Evolutionary conservation across 1,284 basidiomycete species (phyloP).

Genomic region (Sporisorium exsertum): DNA sequence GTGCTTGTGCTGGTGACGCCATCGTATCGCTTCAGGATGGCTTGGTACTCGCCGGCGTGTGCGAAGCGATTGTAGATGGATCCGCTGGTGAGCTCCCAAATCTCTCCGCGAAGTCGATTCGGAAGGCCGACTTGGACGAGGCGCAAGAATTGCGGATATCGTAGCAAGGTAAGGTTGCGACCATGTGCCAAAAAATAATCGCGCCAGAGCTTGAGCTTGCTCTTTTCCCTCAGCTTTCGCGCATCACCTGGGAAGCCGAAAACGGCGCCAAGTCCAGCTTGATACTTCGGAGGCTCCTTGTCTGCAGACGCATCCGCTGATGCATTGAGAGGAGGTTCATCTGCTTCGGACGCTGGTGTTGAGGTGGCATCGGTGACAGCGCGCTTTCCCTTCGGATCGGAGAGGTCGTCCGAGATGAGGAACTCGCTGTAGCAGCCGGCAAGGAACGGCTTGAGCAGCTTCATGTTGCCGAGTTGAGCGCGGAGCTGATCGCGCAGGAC

Average conservation of each 20-base stretch:
- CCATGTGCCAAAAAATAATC: constrained; percentile 82
- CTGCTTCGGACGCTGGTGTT: constrained; percentile 27
- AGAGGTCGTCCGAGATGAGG: constrained; percentile 73
- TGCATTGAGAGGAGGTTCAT: constrained; percentile 9
- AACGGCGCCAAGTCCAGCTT: constrained; percentile 62
- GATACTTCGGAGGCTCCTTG: constrained; percentile 40
- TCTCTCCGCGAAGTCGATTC: constrained; percentile 92
- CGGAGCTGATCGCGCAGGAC: constrained; percentile 90
- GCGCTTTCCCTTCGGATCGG: constrained; percentile 71
- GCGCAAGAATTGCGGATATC: constrained; percentile 95
- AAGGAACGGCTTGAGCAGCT: constrained; percentile 88
- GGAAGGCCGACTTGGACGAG: constrained; percentile 97
- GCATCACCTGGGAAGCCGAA: constrained; percentile 70
- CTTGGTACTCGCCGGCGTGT: constrained; percentile 86
- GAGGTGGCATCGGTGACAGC: constrained; percentile 22
- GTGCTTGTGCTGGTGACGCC: constrained; percentile 88
- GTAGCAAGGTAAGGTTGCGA: constrained; percentile 88
- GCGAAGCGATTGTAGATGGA: constrained; percentile 88
- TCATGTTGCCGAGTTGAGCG: constrained; percentile 81
- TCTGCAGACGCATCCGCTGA: constrained; percentile 20
- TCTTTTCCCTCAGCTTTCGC: constrained; percentile 79
- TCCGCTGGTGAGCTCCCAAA: constrained; percentile 98
- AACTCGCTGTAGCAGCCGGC: constrained; percentile 94
- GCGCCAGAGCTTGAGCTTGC: constrained; percentile 96
- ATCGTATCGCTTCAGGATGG: constrained; percentile 81